Base-by-base conservation (phyloP, 768 basidiomycete species). In the Cubamyces lactineus region DNA sequence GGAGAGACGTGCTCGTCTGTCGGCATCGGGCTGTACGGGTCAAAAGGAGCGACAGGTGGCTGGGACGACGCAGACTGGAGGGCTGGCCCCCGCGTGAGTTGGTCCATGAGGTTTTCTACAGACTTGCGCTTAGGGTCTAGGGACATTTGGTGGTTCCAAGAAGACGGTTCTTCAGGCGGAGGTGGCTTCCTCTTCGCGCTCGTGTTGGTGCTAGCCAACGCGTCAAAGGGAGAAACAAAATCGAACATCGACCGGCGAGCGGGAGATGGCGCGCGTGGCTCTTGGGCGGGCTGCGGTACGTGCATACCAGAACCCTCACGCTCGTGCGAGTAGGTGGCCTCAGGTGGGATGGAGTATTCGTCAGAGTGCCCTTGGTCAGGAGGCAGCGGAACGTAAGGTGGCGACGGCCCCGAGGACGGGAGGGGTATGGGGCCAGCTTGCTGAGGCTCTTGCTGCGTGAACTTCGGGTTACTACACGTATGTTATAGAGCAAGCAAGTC, bases 191-290 rank as follows among this genome's bases (percentile, higher is more conserved):
- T 90, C 78, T 88, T 89, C 57, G 82, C 72, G 43, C 72, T 71
- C 11, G 82, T 71, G n/a, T 80, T 75, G 8, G 85, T 65, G n/a
- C 43, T 60, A 16, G 75, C 80, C 48, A 94, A 81, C 24, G 89
- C 91, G 67, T 94, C 92, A 67, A 94, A 93, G 2, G 92, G 87
- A 51, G 91, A 92, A 52, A 88, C 81, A 63, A 91, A 94, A 41
- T 93, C 91, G 67, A 94, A 94, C 83, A 92, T 85, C 51, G 90
- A 89, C 73, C 89, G 87, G 68, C 86, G 88, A 23, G 87, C 83
- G 43, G 88, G 87, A 30, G 90, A 84, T 0, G 88, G 85, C 3
- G 83, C 77, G 59, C 79, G 83, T 52, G 80, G 81, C 51, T 74
- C 56, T 16, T 38, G 30, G 26, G 59, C 56, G 23, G 56, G 49